Base-by-base conservation (phyloP, 2,329 filamentous ascomycete species). In the Chrysosphaeria jannelii region DNA sequence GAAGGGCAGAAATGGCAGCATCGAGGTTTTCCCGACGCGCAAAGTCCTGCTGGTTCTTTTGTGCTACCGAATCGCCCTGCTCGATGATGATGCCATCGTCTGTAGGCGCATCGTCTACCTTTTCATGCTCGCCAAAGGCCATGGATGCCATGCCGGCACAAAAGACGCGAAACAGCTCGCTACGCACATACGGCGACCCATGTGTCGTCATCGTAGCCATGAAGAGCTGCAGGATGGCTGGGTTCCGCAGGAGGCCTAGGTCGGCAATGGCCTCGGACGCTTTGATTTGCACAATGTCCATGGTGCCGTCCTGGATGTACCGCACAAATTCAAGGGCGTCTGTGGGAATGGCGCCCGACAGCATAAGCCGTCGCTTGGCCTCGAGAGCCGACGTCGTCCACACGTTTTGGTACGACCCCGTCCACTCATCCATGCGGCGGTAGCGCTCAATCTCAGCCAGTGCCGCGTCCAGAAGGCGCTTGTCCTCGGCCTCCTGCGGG, bases 401-500 rank as follows among this genome's bases (percentile, higher is more conserved):
- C 25, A 64, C 51, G 29, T 70, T 71, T 28, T 68, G 61, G 35
- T 65, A 67, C 3, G 63, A 68, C 28, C 57, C 49, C 10, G 59
- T 59, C 53, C 65, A 70, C 36, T 69, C 62, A 35, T 71, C 65
- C 43, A 64, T 63, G 12, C 64, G 51, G 22, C 64, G 52, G 32
- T 65, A 62, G 25, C 64, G 52, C 33, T 70, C 62, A 22, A 71
- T 65, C 37, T 68, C 61, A 25, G 59, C 57, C 21, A 65, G 36
- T 3, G 55, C 57, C 24, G 47, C 43, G 7, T 51, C 47, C 6
- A 59, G 44, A 26, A 58, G 63, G 22, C 41, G 45, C 28, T 43
- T 25, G 9, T 29, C 30, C 6, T 32, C 32, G 4, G 35, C 35
- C 18, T 50, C 43, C 8, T 39, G 32, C n/a, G n/a, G n/a, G n/a